phyloP scores from a whole-genome alignment of 805 yeast species.

The Candida sithepensis region DNA sequence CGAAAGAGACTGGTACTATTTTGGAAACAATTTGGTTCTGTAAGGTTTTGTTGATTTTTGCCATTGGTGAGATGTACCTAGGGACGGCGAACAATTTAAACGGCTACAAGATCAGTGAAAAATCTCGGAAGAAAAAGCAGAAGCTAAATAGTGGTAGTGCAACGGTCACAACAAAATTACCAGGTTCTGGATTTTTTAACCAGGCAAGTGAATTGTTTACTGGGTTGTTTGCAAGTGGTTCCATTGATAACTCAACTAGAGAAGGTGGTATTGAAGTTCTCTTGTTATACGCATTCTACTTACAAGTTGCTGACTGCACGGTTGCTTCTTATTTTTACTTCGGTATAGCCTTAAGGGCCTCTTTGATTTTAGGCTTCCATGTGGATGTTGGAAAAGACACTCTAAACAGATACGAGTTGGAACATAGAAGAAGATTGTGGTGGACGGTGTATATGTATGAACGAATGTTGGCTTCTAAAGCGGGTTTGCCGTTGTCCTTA shows the following conservation, averaged over 20 bases:
- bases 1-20: constrained; percentile 46
- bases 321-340: constrained; percentile 78
- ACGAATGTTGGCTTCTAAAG: constrained; percentile 77
- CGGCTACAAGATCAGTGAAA: constrained; percentile 37
- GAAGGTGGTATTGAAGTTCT: constrained; percentile 80
- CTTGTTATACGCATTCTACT: constrained; percentile 69
- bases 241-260: constrained; percentile 69
- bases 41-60: constrained; percentile 67
- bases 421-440: constrained; percentile 41
- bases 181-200: constrained; percentile 75
- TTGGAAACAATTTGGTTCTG: constrained; percentile 80
- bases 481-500: constrained; percentile 74
- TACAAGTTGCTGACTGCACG: constrained; percentile 83
- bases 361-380: constrained; percentile 73
- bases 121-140: constrained; percentile 19
- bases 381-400: constrained; percentile 74
- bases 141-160: constrained; percentile 4
- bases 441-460: constrained; percentile 42
- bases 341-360: constrained; percentile 70
- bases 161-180: constrained; percentile 39
- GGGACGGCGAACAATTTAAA: constrained; percentile 69
- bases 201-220: constrained; percentile 79
- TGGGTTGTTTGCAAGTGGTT: constrained; percentile 74
- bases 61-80: constrained; percentile 78
- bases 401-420: constrained; percentile 48